Base-by-base conservation (phyloP, 164 flowering plant genomes). In the Liriodendron chinense region DNA sequence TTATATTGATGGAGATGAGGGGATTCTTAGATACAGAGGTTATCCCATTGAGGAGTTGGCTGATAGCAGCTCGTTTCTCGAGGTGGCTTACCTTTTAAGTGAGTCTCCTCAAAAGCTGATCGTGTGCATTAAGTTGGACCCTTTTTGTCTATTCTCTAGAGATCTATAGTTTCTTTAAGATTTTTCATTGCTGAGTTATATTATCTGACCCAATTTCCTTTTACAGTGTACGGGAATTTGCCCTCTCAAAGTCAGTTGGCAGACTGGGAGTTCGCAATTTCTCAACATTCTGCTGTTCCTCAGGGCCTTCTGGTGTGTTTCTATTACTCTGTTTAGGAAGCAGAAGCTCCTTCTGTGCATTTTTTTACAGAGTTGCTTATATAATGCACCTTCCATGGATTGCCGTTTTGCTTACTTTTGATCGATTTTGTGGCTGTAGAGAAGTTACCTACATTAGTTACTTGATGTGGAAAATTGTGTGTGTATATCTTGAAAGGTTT, bases 11-110 rank as follows among this genome's bases (percentile, higher is more conserved):
- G 99, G 99, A 2, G 99, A 96, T 86, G 98, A 87, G 74, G 99
- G 99, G 48, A 87, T 96, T 72, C 92, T 96, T 16, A 86, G 99
- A 78, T 96, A 96, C 70, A 87, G 99, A 84, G 99, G 99, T 23
- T 94, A 92, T 80, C 99, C 99, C 1, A 96, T 96, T 77, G 98
- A 96, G 81, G 98, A 96, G 75, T 83, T 96, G 85, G 97, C 99
- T 50, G 99, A 93, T 81, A 85, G 89, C 61, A 93, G 98, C 81
- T 82, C 98, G 2, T 96, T 87, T 75, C 34, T 91, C 76, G 99
- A 96, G 87, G 99, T 96, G 66, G 91, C 98, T 1, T 96, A 94
- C 78, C 94, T 96, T 65, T 80, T 96, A 57, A 72, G 98, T 94
- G 81, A 83, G 97, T 87, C 9, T 69, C 57, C 47, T 67, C 21